Evolutionary conservation across 768 basidiomycete genomes (phyloP), one percentile per base, ranked within the genome.

Genomic region (Suillus spraguei): DNA sequence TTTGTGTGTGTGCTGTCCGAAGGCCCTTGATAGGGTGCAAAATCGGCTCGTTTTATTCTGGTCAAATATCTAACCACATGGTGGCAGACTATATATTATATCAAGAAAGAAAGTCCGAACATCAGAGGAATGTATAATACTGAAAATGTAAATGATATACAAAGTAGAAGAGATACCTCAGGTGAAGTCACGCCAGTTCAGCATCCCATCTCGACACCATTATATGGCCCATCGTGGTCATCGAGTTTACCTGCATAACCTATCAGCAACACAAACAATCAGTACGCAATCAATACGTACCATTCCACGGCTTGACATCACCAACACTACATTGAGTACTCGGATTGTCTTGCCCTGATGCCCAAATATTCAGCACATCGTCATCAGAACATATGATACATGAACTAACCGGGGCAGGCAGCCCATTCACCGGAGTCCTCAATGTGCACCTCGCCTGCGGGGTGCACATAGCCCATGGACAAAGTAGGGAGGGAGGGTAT

Each of bases 291-390:
- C 24, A 58, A 58, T 58, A 58, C 39, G 17, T 32, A 58, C 56
- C 78, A 9, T 74, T 74, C 28, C 85, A 81, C 60, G 90, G 76
- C 28, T 28, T 4, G 59, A 70, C 69, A 9, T 67, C 65, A 36
- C 68, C 65, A 32, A 69, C 64, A 22, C 64, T 68, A 41, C 66
- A 70, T 62, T 80, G 70, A 3, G 53, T 65, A 64, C 80, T 84
- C 6, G 80, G 67, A 68, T 90, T 89, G 64, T 91, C 89, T 63
- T 88, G 82, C 5, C 88, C 85, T 85, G 58, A 39, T 38, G 32
- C 22, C 9, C 14, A 63, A 16, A 5, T 17, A 39, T 53, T 56
- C 33, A 60, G 24, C 10, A 28, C 7, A 5, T 20, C 14, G 1
- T 35, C 52, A n/a, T 22, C 3, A 16, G 22, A 24, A 10, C 11